A percentile compares a stretch with the other conserved stretches of the same genome.
Conservation (phyloP, 768 basidiomycete genomes). For the Calocera viscosa region DNA sequence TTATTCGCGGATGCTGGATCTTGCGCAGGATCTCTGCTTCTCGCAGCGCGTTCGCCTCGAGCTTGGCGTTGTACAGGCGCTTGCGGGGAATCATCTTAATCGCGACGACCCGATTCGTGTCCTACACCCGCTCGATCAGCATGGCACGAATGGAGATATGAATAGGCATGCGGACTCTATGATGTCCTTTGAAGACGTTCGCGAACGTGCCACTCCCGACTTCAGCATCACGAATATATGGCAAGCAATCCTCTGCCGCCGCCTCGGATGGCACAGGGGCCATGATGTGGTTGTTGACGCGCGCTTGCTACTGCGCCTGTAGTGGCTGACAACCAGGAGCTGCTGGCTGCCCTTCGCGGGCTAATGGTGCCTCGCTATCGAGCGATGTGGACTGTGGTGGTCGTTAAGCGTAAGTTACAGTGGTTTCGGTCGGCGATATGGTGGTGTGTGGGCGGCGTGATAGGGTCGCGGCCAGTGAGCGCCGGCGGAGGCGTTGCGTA, state of each 20-base stretch:
- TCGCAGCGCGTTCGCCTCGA: conserved; percentile 57
- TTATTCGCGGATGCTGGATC: conserved; percentile 85
- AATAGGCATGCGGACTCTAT: conserved; percentile 47
- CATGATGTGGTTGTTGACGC: not conserved
- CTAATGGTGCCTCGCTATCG: not conserved
- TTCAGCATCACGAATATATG: conserved; percentile 19
- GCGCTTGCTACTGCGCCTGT: not conserved
- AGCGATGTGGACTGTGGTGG: not conserved
- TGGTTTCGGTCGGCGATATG: not conserved
- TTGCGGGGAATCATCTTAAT: conserved; percentile 93
- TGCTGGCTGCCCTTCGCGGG: not conserved
- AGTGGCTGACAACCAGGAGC: not conserved
- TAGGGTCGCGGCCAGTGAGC: not conserved
- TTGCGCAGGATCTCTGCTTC: conserved; percentile 61
- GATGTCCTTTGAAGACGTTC: conserved; percentile 88
- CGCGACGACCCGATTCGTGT: conserved; percentile 66
- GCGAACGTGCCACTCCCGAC: conserved; percentile 73
- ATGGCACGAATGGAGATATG: not conserved
- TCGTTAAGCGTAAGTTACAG: not conserved
- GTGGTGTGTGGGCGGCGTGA: not conserved
- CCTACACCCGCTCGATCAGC: conserved; percentile 33
- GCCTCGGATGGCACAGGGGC: conserved; percentile 6
- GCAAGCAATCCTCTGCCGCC: not conserved
- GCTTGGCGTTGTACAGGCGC: conserved; percentile 93
- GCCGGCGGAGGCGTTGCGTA: not conserved